Evolutionary conservation across 352 stramenopile species (phyloP), one percentile per base, ranked within the genome.

Genomic region (Globisporangium apiculatum): DNA sequence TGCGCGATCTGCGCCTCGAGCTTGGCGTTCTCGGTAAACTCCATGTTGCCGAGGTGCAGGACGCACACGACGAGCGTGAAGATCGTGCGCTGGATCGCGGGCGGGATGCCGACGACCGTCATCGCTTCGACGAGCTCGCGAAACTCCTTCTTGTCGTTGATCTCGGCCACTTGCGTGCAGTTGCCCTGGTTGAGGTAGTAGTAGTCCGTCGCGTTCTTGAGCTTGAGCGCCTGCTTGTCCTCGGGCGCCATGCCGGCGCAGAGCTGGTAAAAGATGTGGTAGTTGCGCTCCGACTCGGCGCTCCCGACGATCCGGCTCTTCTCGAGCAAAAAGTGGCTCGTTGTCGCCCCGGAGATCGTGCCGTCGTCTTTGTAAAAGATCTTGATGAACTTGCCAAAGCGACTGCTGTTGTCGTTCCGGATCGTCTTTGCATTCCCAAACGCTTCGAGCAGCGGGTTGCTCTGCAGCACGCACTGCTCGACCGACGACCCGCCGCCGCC

Each of bases 221-320:
- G 66, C 54, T 92, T 86, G 17, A 95, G 76, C 48, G 61, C 53
- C n/a, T 70, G 78, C 64, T 91, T 91, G 6, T 93, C 76, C 2
- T 77, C 76, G 1, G 74, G 53, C 0, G 79, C 54, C 65, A 94
- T 74, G 42, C 88, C 94, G 0, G 86, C 82, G 63, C 95, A 95
- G 14, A 99, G 67, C 70, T 99, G 89, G 72, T 99, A 99, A 68
- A 99, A 99, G 42, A 99, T 96, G 72, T 99, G 97, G 78, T 98
- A 99, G 72, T 99, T 99, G 17, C 97, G 79, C 75, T 99, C 97
- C 4, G 90, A 72, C 15, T 95, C 69, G 5, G 80, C 84, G 70
- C 97, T 97, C 31, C 86, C 84, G 1, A 98, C 87, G 35, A 99
- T 94, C 15, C 97, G 92, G 58, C 95, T 97, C 73, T 99, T 99